A percentile compares a stretch with the other conserved stretches of the same genome.
Conservation (phyloP, 441 rosid species). For the Mallotus japonicus region DNA sequence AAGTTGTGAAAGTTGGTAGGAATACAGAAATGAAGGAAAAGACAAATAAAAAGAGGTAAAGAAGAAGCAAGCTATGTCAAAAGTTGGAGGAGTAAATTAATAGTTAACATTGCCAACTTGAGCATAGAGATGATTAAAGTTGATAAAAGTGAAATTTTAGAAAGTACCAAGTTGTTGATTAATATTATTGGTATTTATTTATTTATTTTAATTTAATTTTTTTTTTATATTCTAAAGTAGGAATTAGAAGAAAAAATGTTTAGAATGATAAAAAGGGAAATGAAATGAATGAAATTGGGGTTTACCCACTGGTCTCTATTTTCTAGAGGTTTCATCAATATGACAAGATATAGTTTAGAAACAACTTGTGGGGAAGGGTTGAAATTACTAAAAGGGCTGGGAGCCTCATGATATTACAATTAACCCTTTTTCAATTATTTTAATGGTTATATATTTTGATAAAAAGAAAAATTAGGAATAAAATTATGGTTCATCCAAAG, state of each 20-base stretch:
- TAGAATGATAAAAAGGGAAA: too few species aligned
- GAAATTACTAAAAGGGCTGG: not conserved
- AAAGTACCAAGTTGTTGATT: slow-evolving; percentile 15
- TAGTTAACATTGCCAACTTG: not conserved
- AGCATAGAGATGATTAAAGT: slow-evolving; percentile 12
- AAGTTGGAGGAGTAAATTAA: slow-evolving; percentile 11
- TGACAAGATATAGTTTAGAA: too few species aligned
- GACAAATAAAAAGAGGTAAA: slow-evolving; percentile 13
- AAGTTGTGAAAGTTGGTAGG: slow-evolving; percentile 33
- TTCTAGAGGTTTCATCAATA: slow-evolving; percentile 8
- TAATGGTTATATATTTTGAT: too few species aligned
- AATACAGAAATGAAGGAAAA: not conserved
- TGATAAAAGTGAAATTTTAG: not conserved
- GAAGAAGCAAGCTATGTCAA: slow-evolving; percentile 14
- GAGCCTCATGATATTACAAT: not conserved
- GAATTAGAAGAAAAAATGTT: not conserved
- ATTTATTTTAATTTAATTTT: too few species aligned
- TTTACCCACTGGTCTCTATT: not conserved
- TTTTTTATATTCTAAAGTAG: too few species aligned
- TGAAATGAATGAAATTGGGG: not conserved
- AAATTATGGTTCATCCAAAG: too few species aligned
- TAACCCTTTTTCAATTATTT: too few species aligned
- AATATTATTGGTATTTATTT: not conserved
- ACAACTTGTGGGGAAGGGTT: not conserved
- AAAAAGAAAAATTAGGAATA: too few species aligned